A percentile compares a stretch with the other conserved stretches of the same genome.
Conservation (phyloP, 371 early-diverging fungal species). For the Basidiobolus meristosporus region DNA sequence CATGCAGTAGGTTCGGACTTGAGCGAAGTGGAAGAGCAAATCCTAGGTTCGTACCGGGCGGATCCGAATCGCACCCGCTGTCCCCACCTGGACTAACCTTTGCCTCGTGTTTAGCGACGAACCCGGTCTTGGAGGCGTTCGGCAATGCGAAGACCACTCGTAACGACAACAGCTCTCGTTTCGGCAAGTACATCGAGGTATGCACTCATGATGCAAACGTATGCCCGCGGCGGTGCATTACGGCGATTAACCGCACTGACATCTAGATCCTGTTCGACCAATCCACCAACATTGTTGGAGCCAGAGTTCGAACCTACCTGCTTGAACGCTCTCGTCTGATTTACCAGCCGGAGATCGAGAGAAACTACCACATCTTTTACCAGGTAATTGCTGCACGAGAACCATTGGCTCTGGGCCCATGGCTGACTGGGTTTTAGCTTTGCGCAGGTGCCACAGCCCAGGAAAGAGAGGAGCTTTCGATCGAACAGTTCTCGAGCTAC, state of each 20-base stretch:
- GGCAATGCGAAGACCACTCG: conserved; percentile 99
- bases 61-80: too few relatives aligned
- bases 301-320: conserved; percentile 90
- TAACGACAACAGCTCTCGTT: conserved; percentile 97
- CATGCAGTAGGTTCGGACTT: too few relatives aligned
- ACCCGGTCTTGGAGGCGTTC: conserved; percentile 98
- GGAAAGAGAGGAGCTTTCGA: conserved; percentile 57
- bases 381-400: conserved; percentile 63
- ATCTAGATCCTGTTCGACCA: conserved; percentile 77
- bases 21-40: too few relatives aligned
- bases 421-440: conserved; percentile 27
- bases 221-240: too few relatives aligned
- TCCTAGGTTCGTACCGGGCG: too few relatives aligned
- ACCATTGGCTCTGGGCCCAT: background rate
- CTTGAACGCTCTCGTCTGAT: conserved; percentile 93
- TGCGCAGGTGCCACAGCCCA: conserved; percentile 69
- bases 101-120: conserved; percentile 64
- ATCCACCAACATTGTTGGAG: conserved; percentile 74
- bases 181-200: conserved; percentile 90
- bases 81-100: too few relatives aligned
- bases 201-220: too few relatives aligned
- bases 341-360: conserved; percentile 78
- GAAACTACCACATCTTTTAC: conserved; percentile 99
- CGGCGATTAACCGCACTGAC: too few relatives aligned
- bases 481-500: conserved; percentile 56